Evolutionary conservation across 495 filamentous ascomycete species (phyloP).

Genomic region (Hypoxylon cercidicola): DNA sequence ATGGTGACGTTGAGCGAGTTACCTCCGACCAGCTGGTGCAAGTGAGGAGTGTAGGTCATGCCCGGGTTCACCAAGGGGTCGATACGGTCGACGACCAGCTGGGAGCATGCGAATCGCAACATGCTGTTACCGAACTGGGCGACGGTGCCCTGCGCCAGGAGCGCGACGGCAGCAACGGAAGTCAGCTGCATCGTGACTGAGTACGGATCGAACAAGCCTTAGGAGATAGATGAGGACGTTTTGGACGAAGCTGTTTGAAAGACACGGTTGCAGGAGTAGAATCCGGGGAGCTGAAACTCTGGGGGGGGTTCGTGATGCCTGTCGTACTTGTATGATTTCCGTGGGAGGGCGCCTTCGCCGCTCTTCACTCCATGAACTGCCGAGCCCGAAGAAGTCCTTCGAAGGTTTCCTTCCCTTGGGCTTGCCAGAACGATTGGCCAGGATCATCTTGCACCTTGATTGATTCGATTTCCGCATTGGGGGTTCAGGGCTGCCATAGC

Average conservation of each 20-base stretch:
- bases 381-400: constrained; percentile 54
- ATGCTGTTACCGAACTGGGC: constrained; percentile 59
- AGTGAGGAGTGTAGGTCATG: constrained; percentile 60
- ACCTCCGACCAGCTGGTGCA: constrained; percentile 64
- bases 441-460: constrained; percentile 46
- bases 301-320: constrained; percentile 33
- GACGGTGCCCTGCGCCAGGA: constrained; percentile 57
- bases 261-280: constrained; percentile 30
- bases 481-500: constrained; percentile 50
- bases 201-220: constrained; percentile 22
- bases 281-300: constrained; percentile 40
- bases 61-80: constrained; percentile 64
- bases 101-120: constrained; percentile 67
- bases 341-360: constrained; percentile 30
- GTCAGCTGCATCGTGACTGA: constrained; percentile 62
- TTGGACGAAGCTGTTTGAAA: constrained; percentile 7
- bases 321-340: constrained; percentile 41
- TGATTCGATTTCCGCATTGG: constrained; percentile 52
- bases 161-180: constrained; percentile 57
- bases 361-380: constrained; percentile 51
- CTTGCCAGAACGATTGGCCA: constrained; percentile 52
- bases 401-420: constrained; percentile 51
- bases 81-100: constrained; percentile 65
- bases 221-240: constrained; percentile 10
- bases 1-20: constrained; percentile 78